phyloP scores from a whole-genome alignment of 768 basidiomycete genomes.

The Trametopsis cervina region DNA sequence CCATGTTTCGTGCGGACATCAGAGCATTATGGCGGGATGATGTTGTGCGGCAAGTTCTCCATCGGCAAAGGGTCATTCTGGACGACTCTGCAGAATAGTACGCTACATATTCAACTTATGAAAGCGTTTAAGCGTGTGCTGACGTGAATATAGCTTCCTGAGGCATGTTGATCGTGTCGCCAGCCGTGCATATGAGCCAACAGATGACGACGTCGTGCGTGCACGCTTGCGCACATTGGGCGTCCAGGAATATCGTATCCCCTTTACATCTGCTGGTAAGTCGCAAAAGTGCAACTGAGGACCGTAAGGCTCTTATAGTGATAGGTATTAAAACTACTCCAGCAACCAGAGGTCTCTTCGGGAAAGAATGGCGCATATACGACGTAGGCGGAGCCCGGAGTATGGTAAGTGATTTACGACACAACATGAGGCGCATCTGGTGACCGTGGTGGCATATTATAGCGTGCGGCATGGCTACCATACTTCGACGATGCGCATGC shows the following conservation, averaged over 20 bases:
- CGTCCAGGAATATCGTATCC: slow-evolving; percentile 67
- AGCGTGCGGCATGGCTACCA: slow-evolving; percentile 73
- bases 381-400: slow-evolving; percentile 77
- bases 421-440: too few relatives aligned
- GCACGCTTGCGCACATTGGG: slow-evolving; percentile 75
- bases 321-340: background rate
- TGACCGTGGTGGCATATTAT: too few relatives aligned
- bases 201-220: slow-evolving; percentile 70
- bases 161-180: slow-evolving; percentile 64
- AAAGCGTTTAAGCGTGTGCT: background rate
- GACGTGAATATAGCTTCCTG: slow-evolving; percentile 46
- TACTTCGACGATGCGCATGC: slow-evolving; percentile 80
- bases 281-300: background rate
- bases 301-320: background rate
- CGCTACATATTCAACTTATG: background rate
- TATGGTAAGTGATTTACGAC: slow-evolving; percentile 36
- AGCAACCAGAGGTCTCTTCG: slow-evolving; percentile 25
- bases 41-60: slow-evolving; percentile 42
- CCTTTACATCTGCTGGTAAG: slow-evolving; percentile 42
- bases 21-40: slow-evolving; percentile 55
- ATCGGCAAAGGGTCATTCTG: slow-evolving; percentile 39
- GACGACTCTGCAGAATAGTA: slow-evolving; percentile 63
- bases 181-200: slow-evolving; percentile 54
- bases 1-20: slow-evolving; percentile 56
- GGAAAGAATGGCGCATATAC: slow-evolving; percentile 73